A percentile compares a stretch with the other conserved stretches of the same genome.
These are phyloP conservation scores for Truncatella angustata DNA, from an alignment of 2,329 filamentous ascomycete genomes.

Conservation along the genomic window DNA sequence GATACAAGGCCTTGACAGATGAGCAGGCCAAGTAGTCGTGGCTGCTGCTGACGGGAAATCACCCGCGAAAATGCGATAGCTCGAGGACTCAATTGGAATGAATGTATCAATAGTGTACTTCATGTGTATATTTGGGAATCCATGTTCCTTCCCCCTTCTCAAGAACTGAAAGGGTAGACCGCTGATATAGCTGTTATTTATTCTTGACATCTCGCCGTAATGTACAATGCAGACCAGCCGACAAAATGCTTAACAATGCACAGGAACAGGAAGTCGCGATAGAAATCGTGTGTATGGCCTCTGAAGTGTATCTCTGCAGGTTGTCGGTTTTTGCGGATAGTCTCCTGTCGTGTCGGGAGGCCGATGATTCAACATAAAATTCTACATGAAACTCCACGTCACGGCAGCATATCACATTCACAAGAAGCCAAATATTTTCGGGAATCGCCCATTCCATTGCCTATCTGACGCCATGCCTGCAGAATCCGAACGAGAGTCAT, in stretches of 20 bases:
- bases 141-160: neutral
- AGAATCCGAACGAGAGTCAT: conserved; percentile 26
- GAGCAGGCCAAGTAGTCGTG: neutral
- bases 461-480: conserved; percentile 19
- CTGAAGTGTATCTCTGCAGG: too few relatives aligned
- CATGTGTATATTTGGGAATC: neutral
- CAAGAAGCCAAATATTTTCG: too few relatives aligned
- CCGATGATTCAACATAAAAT: too few relatives aligned
- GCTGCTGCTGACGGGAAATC: too few relatives aligned
- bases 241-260: too few relatives aligned
- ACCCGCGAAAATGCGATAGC: too few relatives aligned
- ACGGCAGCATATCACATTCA: too few relatives aligned
- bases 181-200: neutral
- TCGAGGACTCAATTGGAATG: too few relatives aligned
- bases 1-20: neutral
- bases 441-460: conserved; percentile 2
- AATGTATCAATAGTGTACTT: conserved; percentile 2
- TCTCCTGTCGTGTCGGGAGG: too few relatives aligned
- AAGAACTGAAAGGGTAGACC: neutral
- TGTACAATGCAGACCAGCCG: neutral
- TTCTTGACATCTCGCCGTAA: neutral
- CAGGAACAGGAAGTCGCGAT: too few relatives aligned
- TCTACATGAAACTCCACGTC: neutral
- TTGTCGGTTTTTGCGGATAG: too few relatives aligned
- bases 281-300: too few relatives aligned